Percentiles rank a stretch among this genome's conserved stretches.
These are phyloP conservation scores for Eleusine indica DNA, from an alignment of 176 grass and related monocot genomes.

Conservation along the genomic window DNA sequence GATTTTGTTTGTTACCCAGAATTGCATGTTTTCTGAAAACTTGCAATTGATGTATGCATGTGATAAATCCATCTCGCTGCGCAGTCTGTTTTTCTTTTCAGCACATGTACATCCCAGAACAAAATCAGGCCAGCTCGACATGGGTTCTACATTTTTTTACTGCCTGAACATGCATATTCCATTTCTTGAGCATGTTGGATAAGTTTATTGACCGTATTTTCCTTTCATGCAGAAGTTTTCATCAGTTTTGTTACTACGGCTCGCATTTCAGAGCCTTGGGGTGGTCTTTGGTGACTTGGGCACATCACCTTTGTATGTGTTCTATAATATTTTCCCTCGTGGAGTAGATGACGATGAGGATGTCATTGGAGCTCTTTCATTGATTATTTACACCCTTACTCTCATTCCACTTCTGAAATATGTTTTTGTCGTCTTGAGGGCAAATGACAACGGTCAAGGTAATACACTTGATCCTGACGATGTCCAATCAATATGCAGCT, in stretches of 20 bases:
- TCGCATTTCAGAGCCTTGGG: slow-evolving; percentile 96
- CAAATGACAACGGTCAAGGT: slow-evolving; percentile 98
- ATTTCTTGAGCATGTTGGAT: not conserved
- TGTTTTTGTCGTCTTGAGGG: slow-evolving; percentile 88
- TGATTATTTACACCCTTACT: slow-evolving; percentile 99
- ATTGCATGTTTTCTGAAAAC: slow-evolving; percentile 1
- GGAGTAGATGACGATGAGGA: slow-evolving; percentile 80
- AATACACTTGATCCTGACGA: slow-evolving; percentile 13
- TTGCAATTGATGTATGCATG: slow-evolving; percentile 32
- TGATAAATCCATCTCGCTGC: slow-evolving; percentile 27
- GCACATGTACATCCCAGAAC: not conserved
- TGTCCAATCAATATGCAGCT: slow-evolving; percentile 5
- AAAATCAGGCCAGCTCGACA: not conserved
- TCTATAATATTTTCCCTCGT: slow-evolving; percentile 85
- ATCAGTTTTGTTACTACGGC: slow-evolving; percentile 58
- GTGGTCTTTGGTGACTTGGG: slow-evolving; percentile 99
- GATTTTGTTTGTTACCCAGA: slow-evolving; percentile 7
- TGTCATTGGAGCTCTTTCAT: slow-evolving; percentile 93
- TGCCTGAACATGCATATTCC: slow-evolving; percentile 1
- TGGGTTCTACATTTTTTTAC: not conserved
- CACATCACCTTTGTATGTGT: slow-evolving; percentile 92
- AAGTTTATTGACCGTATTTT: slow-evolving; percentile 33
- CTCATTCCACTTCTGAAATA: slow-evolving; percentile 92
- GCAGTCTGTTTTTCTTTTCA: not conserved
- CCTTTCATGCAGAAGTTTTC: slow-evolving; percentile 77